Conservation (phyloP, 352 stramenopile genomes). For the Phytophthora uliginosa region DNA sequence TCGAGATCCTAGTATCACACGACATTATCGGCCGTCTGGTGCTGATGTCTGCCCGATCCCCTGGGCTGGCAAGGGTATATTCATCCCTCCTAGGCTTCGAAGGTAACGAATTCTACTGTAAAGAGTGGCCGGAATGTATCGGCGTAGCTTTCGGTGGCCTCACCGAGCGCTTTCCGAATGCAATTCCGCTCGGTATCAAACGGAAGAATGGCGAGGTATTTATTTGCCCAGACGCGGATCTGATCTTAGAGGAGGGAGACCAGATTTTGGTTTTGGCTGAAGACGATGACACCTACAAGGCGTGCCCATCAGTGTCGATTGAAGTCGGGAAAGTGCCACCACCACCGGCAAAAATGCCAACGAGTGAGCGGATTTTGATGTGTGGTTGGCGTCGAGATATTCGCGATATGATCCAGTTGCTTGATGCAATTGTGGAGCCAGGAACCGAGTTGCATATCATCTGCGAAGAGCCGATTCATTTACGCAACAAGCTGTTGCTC, state of each 20-base stretch:
- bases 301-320: constrained; percentile 44
- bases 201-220: constrained; percentile 56
- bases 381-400: constrained; percentile 89
- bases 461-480: constrained; percentile 66
- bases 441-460: constrained; percentile 81
- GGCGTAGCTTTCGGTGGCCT: constrained; percentile 73
- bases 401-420: constrained; percentile 83
- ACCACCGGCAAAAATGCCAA: constrained; percentile 17
- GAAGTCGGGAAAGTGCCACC: constrained; percentile 43
- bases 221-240: constrained; percentile 47
- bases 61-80: constrained; percentile 71
- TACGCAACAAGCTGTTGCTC: constrained; percentile 67
- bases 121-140: constrained; percentile 80
- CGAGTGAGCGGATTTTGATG: constrained; percentile 76
- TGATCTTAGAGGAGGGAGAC: constrained; percentile 55
- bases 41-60: constrained; percentile 80
- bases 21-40: constrained; percentile 89
- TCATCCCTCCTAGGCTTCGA: constrained; percentile 81
- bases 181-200: constrained; percentile 82
- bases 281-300: constrained; percentile 88
- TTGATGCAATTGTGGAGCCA: constrained; percentile 69
- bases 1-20: constrained; percentile 87
- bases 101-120: constrained; percentile 90
- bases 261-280: constrained; percentile 84
- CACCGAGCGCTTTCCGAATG: constrained; percentile 80